Evolutionary conservation across 2,329 filamentous ascomycete genomes (phyloP).

Genomic region (Aspergillus sp.): DNA sequence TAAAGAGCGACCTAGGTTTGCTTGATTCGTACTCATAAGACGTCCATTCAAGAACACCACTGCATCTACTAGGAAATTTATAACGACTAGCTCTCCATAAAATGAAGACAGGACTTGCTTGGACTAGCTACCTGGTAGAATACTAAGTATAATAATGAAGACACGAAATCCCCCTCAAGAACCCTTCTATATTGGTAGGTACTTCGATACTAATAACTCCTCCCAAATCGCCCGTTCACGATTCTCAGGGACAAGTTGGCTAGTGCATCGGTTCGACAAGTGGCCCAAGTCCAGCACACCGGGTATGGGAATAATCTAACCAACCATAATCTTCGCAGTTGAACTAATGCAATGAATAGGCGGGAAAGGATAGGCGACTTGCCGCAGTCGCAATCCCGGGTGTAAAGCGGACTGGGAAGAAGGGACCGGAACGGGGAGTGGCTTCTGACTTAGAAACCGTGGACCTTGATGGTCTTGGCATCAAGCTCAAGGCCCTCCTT

Average conservation of each 20-base stretch:
- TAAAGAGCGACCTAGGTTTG: background rate
- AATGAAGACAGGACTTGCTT: constrained; percentile 4
- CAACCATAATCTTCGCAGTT: constrained; percentile 19
- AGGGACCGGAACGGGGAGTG: constrained; percentile 45
- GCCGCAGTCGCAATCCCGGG: constrained; percentile 35
- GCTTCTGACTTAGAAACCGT: constrained; percentile 51
- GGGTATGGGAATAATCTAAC: constrained; percentile 26
- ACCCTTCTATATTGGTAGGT: constrained; percentile 10
- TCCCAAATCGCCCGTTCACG: constrained; percentile 21
- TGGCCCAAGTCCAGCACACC: constrained; percentile 33
- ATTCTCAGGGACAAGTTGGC: constrained; percentile 22
- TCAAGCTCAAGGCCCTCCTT: constrained; percentile 92
- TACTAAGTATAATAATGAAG: constrained; percentile 7
- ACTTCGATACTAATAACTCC: constrained; percentile 15
- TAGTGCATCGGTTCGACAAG: constrained; percentile 30
- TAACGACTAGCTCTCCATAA: background rate
- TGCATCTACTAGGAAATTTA: background rate
- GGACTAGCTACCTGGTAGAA: constrained; percentile 4
- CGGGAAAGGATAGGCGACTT: constrained; percentile 27
- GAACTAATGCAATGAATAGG: constrained; percentile 21
- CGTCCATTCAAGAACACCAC: background rate
- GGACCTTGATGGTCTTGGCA: constrained; percentile 89
- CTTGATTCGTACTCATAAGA: background rate
- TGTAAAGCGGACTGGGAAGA: constrained; percentile 41
- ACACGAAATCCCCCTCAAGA: constrained; percentile 10